Conservation (phyloP, 768 basidiomycete genomes). For the Tylopilus cervinicoccineus region DNA sequence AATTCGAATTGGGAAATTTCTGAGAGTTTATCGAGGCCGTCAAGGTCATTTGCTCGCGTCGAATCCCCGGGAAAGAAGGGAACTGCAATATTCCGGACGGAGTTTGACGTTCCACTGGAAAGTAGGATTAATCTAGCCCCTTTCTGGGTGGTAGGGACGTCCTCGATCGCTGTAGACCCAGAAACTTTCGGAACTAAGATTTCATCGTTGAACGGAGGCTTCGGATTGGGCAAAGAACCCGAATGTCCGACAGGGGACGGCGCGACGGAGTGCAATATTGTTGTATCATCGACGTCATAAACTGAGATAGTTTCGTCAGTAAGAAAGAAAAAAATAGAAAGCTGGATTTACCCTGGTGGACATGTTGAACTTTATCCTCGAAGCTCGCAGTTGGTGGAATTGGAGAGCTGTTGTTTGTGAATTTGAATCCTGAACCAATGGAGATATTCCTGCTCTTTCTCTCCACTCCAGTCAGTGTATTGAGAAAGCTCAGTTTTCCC, state of each 20-base stretch:
- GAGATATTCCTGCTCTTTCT: slow-evolving; percentile 22
- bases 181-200: not conserved
- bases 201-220: not conserved
- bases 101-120: not conserved
- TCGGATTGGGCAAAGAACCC: not conserved
- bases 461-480: slow-evolving; percentile 8
- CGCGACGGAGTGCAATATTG: not conserved
- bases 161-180: not conserved
- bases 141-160: not conserved
- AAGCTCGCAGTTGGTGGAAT: slow-evolving; percentile 24
- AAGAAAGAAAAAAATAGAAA: not conserved
- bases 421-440: slow-evolving; percentile 25
- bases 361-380: slow-evolving; percentile 31
- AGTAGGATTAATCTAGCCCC: not conserved
- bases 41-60: slow-evolving; percentile 4
- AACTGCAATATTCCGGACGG: not conserved
- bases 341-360: slow-evolving; percentile 21
- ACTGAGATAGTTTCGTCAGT: slow-evolving; percentile 12
- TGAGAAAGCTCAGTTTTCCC: slow-evolving; percentile 31
- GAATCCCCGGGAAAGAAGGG: slow-evolving; percentile 1
- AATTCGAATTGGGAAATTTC: slow-evolving; percentile 32
- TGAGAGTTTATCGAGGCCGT: slow-evolving; percentile 25
- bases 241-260: not conserved
- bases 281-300: slow-evolving; percentile 22
- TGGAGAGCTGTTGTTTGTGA: slow-evolving; percentile 20